Percentiles rank a stretch among this genome's conserved stretches.
Evolutionary conservation across 2,329 filamentous ascomycete genomes (phyloP).

Genomic region (Xylariaceae sp.): DNA sequence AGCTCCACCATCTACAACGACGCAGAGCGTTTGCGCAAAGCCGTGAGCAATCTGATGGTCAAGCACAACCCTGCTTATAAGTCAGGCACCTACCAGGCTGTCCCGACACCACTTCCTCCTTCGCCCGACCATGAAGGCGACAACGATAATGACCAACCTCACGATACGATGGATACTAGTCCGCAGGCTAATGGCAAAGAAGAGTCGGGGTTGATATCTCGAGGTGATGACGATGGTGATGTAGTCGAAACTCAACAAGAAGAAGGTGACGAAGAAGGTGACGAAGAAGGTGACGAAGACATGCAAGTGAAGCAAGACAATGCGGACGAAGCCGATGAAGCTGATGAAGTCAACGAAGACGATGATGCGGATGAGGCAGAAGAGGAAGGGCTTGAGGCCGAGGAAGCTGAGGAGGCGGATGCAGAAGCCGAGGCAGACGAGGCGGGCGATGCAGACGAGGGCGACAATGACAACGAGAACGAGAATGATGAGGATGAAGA

Average conservation of each 20-base stretch:
- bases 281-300: neutral
- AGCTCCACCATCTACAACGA: conserved; percentile 71
- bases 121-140: conserved; percentile 39
- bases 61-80: conserved; percentile 81
- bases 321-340: conserved; percentile 30
- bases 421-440: conserved; percentile 31
- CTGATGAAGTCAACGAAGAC: conserved; percentile 29
- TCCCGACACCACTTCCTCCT: conserved; percentile 65
- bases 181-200: conserved; percentile 18
- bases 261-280: neutral
- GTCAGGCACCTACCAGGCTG: conserved; percentile 59
- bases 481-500: conserved; percentile 23
- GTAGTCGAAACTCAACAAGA: conserved; percentile 25
- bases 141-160: conserved; percentile 24
- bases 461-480: conserved; percentile 14
- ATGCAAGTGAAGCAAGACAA: conserved; percentile 33
- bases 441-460: conserved; percentile 29
- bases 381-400: neutral
- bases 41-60: conserved; percentile 81
- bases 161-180: conserved; percentile 22
- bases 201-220: conserved; percentile 26
- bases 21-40: conserved; percentile 80
- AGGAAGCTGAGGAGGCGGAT: conserved; percentile 31
- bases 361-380: conserved; percentile 12
- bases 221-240: conserved; percentile 28